Evolutionary conservation across 1,139 yeast species (phyloP).

Genomic region (Pichia sp.): DNA sequence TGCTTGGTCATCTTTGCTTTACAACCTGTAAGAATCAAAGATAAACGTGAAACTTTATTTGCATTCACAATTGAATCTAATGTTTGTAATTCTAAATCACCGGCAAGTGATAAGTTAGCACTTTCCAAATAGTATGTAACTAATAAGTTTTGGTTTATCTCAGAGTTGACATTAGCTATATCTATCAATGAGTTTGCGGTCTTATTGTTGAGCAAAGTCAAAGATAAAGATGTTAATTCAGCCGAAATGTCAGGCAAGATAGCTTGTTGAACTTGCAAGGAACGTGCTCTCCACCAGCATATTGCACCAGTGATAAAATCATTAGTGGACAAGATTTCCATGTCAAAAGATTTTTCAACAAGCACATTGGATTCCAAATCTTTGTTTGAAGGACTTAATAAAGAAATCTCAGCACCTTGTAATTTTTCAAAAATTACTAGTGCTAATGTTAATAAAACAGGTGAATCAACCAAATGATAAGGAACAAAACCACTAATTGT

Average conservation of each 20-base stretch:
- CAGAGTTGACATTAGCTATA: conserved; percentile 19
- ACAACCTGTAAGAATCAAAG: conserved; percentile 74
- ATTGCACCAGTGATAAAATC: conserved; percentile 40
- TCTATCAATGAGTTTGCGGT: conserved; percentile 32
- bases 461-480: conserved; percentile 52
- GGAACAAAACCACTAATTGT: conserved; percentile 57
- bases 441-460: conserved; percentile 40
- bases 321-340: conserved; percentile 14
- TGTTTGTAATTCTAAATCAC: conserved; percentile 52
- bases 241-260: conserved; percentile 54
- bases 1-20: conserved; percentile 82
- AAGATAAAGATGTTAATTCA: conserved; percentile 37
- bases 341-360: conserved; percentile 19
- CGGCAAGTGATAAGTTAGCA: conserved; percentile 56
- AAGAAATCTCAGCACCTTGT: conserved; percentile 31
- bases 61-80: conserved; percentile 48
- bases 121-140: conserved; percentile 55
- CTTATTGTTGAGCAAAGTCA: conserved; percentile 34
- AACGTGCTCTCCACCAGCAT: conserved; percentile 71
- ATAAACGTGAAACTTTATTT: conserved; percentile 51
- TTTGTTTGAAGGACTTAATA: conserved; percentile 23
- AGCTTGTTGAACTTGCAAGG: conserved; percentile 55
- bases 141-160: conserved; percentile 32
- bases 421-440: conserved; percentile 46
- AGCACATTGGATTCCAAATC: conserved; percentile 21